A percentile compares a stretch with the other conserved stretches of the same genome.
These are phyloP conservation scores for Tetrahymena thermophila DNA, from an alignment of 73 alveolate species.

Conservation along the genomic window DNA sequence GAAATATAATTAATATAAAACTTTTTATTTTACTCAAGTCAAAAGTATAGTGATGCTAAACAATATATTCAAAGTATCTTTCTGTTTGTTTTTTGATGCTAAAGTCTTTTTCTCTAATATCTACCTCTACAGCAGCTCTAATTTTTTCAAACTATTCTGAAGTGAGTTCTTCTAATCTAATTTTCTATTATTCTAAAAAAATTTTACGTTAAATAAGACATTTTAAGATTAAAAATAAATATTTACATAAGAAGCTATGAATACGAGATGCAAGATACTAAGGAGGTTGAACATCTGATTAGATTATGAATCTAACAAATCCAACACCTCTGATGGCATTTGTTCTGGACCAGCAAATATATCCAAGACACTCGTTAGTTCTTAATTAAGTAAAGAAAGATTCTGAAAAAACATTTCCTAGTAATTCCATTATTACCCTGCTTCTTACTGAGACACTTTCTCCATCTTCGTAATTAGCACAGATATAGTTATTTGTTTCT, in stretches of 20 bases:
- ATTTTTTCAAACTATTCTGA: not conserved
- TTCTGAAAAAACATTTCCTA: not conserved
- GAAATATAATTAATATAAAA: not conserved
- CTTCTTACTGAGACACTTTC: not conserved
- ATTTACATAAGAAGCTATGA: not conserved
- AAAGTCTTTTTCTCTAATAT: not conserved
- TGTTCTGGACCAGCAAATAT: constrained; percentile 9
- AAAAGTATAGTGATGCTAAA: not conserved
- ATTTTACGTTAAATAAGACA: not conserved
- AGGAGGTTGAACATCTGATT: constrained; percentile 23
- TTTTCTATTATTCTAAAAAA: not conserved
- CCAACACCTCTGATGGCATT: constrained; percentile 22
- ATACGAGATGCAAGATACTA: not conserved
- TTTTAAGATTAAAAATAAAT: not conserved
- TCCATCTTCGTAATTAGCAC: not conserved
- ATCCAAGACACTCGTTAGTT: constrained; percentile 36
- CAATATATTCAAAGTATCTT: not conserved
- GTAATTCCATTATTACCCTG: not conserved
- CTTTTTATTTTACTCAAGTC: not conserved
- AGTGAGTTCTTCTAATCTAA: not conserved
- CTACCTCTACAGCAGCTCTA: not conserved
- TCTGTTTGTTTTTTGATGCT: not conserved
- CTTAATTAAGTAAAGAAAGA: constrained; percentile 21
- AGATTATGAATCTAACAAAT: constrained; percentile 4
- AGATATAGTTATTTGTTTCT: not conserved